Conservation (phyloP, 805 yeast genomes). For the Hagleromyces aurorensis region DNA sequence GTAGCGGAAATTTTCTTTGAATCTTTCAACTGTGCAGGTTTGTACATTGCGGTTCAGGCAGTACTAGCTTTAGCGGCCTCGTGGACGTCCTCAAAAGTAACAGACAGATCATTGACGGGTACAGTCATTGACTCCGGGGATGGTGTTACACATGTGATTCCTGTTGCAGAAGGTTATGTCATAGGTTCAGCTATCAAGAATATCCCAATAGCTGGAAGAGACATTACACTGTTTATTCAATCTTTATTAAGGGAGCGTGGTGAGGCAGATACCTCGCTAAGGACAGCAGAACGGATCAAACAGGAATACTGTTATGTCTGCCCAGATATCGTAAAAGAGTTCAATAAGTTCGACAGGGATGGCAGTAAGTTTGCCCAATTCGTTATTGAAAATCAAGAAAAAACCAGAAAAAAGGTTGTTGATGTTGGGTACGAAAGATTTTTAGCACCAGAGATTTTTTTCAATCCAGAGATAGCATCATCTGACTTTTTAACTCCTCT, state of each 20-base stretch:
- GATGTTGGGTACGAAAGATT: conserved; percentile 98
- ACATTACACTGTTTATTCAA: conserved; percentile 90
- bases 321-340: conserved; percentile 96
- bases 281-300: conserved; percentile 94
- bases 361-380: conserved; percentile 92
- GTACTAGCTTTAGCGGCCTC: conserved; percentile 97
- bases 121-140: conserved; percentile 98
- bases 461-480: conserved; percentile 95
- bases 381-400: conserved; percentile 69
- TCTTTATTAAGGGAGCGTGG: conserved; percentile 92
- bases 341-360: conserved; percentile 87
- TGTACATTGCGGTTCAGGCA: conserved; percentile 98
- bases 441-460: conserved; percentile 97
- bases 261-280: conserved; percentile 85
- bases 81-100: conserved; percentile 95
- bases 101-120: conserved; percentile 93
- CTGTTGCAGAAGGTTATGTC: conserved; percentile 98
- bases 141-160: conserved; percentile 98
- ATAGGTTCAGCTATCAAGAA: conserved; percentile 96
- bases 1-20: conserved; percentile 99
- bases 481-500: conserved; percentile 93
- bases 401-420: conserved; percentile 56
- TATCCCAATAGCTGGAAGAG: conserved; percentile 98
- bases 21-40: conserved; percentile 96
- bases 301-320: conserved; percentile 96